Evolutionary conservation across 805 yeast genomes (phyloP), one percentile per base, ranked within the genome.

Genomic region (Starmerella bombi): DNA sequence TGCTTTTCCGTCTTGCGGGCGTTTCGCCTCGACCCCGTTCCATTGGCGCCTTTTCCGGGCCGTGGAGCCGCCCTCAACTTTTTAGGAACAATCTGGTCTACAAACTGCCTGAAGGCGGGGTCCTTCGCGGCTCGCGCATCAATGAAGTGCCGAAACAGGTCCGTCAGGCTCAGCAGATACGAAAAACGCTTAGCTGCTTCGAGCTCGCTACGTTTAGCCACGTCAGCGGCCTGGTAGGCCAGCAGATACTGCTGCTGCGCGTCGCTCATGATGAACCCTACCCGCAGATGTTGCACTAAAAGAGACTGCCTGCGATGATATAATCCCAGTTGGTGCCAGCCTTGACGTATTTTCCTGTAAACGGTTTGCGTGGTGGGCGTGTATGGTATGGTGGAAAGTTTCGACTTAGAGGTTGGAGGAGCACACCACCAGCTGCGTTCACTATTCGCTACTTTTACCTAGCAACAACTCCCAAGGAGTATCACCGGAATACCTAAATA

Each of bases 1-100:
- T 88, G 96, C 60, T 83, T 80, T 60, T 91, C 97, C 0, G 94
- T 76, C 55, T 86, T 91, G 49, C 96, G 71, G 31, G 40, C 40
- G 40, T 81, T 75, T 36, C 91, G 76, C 21, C 64, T 63, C 32
- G 43, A 28, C 12, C 51, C 45, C 30, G 56, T 59, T 20, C 42
- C 50, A 37, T 49, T 34, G 16, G 41, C 44, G 48, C 42, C 50
- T 17, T 47, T 44, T 48, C 44, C 50, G 21, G 48, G 44, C 41
- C 38, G 50, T 8, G 5, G 10, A n/a, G 23, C 35, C 6, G 25
- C 27, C n/a, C 37, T 36, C n/a, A 32, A 35, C 35, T 48, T 41
- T 41, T 44, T 48, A 41, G 48, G 43, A 45, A 50, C 22, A 45
- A 55, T 44, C 21, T 38, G 40, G 21, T 55, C 58, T 15, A 64